These are phyloP conservation scores for Vachellia collinsii DNA, from an alignment of 306 rosid genomes.

Conservation along the genomic window DNA sequence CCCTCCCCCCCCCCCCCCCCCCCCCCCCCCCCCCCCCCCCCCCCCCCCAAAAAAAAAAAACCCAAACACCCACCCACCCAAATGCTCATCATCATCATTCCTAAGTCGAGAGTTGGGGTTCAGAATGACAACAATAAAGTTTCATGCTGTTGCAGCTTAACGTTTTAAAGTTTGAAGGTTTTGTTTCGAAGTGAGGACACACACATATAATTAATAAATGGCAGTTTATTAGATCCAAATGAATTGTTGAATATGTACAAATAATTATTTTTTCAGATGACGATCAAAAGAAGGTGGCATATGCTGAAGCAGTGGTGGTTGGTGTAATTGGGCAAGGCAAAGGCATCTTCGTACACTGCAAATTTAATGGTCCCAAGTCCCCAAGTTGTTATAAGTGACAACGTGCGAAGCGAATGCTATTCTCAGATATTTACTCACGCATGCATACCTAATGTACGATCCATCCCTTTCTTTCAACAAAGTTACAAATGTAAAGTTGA, in stretches of 20 bases:
- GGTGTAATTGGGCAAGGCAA: constrained; percentile 34
- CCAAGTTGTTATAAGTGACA: constrained; percentile 9
- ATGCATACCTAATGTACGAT: constrained; percentile 45
- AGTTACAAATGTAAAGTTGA: constrained; percentile 27
- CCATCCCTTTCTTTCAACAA: constrained; percentile 26
- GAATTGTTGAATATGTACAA: not conserved
- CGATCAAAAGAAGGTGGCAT: constrained; percentile 36
- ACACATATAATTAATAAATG: not conserved
- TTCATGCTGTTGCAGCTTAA: not conserved
- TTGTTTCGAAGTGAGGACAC: not conserved
- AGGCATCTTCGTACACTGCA: constrained; percentile 52
- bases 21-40: too few relatives aligned
- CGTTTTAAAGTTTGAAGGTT: not conserved
- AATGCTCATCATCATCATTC: not conserved
- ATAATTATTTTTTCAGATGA: not conserved
- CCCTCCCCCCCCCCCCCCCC: too few relatives aligned
- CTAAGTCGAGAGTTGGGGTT: not conserved
- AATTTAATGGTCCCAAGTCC: constrained; percentile 53
- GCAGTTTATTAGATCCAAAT: not conserved
- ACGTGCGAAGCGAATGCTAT: constrained; percentile 31
- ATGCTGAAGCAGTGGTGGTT: constrained; percentile 54
- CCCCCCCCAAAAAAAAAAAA: too few relatives aligned
- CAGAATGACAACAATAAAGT: not conserved
- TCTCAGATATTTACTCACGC: constrained; percentile 43
- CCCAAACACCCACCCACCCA: too few relatives aligned